Conservation (phyloP, 352 stramenopile species). For the Phytophthora vignae region DNA sequence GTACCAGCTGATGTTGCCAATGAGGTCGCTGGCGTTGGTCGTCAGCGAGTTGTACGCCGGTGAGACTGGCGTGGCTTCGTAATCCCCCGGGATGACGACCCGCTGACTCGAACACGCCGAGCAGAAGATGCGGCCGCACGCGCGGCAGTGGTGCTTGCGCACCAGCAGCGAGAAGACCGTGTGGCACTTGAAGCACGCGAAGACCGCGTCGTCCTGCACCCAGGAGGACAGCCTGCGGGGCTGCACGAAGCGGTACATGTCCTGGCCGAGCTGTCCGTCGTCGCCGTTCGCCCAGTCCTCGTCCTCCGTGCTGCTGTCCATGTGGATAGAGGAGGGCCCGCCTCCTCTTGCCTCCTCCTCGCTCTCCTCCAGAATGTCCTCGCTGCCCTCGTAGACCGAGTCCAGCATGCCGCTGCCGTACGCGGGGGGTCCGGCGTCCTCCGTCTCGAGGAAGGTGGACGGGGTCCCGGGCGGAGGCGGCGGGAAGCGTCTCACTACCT, state of each 20-base stretch:
- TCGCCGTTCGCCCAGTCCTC: constrained; percentile 69
- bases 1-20: constrained; percentile 88
- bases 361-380: constrained; percentile 50
- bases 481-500: constrained; percentile 11
- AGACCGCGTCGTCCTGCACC: constrained; percentile 88
- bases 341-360: constrained; percentile 7
- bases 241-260: constrained; percentile 89
- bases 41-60: constrained; percentile 67
- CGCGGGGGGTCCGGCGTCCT: constrained; percentile 27
- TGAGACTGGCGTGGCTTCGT: constrained; percentile 76
- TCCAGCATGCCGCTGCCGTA: constrained; percentile 54
- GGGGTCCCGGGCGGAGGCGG: constrained; percentile 18
- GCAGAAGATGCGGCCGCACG: constrained; percentile 87
- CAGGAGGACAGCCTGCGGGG: constrained; percentile 78
- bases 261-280: constrained; percentile 55
- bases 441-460: constrained; percentile 21
- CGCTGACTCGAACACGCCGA: constrained; percentile 81
- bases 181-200: constrained; percentile 89
- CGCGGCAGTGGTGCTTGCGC: constrained; percentile 85
- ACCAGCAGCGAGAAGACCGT: constrained; percentile 80
- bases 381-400: constrained; percentile 65
- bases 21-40: constrained; percentile 78
- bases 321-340: background rate
- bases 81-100: constrained; percentile 83
- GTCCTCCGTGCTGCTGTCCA: constrained; percentile 56